Conservation (phyloP, 108 stramenopile genomes). For the Cyclotella atomus region DNA sequence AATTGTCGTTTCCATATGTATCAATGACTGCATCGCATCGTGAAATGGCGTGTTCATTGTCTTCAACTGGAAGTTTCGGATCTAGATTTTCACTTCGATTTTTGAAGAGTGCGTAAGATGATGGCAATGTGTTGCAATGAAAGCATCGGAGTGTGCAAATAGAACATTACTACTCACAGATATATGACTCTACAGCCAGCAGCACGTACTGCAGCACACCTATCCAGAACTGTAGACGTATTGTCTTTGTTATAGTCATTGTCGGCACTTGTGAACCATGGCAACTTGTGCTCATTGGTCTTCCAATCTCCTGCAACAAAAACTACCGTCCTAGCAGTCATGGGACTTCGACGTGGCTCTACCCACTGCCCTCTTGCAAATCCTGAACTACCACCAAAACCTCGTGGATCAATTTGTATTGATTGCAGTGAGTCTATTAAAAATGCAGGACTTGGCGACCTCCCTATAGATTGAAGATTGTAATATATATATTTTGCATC, state of each 20-base stretch:
- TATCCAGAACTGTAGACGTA: slow-evolving; percentile 24
- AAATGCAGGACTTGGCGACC: slow-evolving; percentile 70
- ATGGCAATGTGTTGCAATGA: neutral
- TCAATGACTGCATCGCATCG: slow-evolving; percentile 61
- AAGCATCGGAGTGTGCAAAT: neutral
- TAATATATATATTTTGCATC: slow-evolving; percentile 21
- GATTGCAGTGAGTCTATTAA: slow-evolving; percentile 60
- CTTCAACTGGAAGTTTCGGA: slow-evolving; percentile 15
- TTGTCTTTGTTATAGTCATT: slow-evolving; percentile 13
- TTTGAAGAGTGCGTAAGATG: neutral
- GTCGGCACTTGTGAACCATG: neutral
- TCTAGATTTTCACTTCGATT: neutral
- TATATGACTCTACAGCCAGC: slow-evolving; percentile 76
- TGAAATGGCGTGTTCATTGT: slow-evolving; percentile 33
- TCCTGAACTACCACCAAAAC: slow-evolving; percentile 83
- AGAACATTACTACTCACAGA: slow-evolving; percentile 13
- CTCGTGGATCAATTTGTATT: slow-evolving; percentile 67
- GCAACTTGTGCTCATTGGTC: neutral
- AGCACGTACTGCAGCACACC: slow-evolving; percentile 66
- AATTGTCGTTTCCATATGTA: slow-evolving; percentile 49
- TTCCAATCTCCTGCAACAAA: slow-evolving; percentile 54
- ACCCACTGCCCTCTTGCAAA: slow-evolving; percentile 65
- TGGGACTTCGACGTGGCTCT: slow-evolving; percentile 70
- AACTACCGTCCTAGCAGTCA: slow-evolving; percentile 69
- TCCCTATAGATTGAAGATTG: slow-evolving; percentile 35